These are phyloP conservation scores for Mycena belliarum DNA, from an alignment of 768 basidiomycete genomes.

Conservation along the genomic window DNA sequence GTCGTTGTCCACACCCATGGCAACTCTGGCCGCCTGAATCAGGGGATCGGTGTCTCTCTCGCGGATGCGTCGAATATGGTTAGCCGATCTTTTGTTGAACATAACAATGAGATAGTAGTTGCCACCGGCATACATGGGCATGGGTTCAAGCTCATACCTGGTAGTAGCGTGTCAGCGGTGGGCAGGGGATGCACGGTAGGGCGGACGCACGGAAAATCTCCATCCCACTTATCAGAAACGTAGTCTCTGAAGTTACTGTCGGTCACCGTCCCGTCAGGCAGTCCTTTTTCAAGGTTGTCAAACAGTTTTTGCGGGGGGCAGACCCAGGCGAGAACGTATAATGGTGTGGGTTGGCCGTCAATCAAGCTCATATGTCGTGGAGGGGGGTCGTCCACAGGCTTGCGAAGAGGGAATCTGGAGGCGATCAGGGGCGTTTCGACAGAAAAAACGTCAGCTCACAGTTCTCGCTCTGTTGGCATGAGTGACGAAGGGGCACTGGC, in stretches of 20 bases:
- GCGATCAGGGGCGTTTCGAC: not conserved
- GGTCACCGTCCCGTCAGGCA: not conserved
- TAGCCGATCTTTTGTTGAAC: too few species aligned
- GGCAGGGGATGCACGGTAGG: not conserved
- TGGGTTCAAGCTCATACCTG: too few species aligned
- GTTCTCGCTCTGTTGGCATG: not conserved
- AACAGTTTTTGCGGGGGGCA: not conserved
- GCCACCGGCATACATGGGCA: too few species aligned
- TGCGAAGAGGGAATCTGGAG: not conserved
- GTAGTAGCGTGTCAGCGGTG: too few species aligned
- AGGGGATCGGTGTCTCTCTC: too few species aligned
- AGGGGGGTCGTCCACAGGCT: not conserved
- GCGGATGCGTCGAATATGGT: too few species aligned
- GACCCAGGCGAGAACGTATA: conserved; percentile 2
- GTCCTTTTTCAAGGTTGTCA: not conserved
- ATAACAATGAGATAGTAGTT: too few species aligned
- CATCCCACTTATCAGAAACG: not conserved
- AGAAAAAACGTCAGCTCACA: not conserved
- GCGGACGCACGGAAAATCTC: not conserved
- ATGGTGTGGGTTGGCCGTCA: not conserved
- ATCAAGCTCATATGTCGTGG: not conserved
- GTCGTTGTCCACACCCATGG: not conserved
- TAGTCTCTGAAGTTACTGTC: not conserved
- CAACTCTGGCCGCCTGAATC: not conserved
- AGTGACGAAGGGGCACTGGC: too few species aligned